Base-by-base conservation (phyloP, 176 grass and related monocot species). In the Bothriochloa decipiens region DNA sequence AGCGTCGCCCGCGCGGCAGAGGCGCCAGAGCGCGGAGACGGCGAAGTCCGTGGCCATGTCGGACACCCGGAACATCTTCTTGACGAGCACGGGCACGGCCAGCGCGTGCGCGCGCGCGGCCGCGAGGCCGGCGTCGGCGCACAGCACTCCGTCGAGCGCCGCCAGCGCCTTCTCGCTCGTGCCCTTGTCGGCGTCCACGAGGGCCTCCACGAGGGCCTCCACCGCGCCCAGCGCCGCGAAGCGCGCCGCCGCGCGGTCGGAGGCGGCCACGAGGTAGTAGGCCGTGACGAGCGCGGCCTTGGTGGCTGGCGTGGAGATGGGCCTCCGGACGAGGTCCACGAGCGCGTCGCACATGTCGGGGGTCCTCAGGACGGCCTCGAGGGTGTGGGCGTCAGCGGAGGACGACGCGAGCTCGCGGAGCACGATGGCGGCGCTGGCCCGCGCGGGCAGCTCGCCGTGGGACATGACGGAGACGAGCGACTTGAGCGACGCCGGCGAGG, bases 21-120 rank as follows among this genome's bases (percentile, higher is more conserved):
- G 88, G 78, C 91, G 93, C 95, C 92, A 97, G 43, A 97, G 92
- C 23, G 92, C 90, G 14, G 95, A 94, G 9, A 97, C 95, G 5
- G 95, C 92, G 88, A 97, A 97, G 53, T 97, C 92, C 4, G 95
- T 97, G 25, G 90, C 95, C 90, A 92, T 92, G 77, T 97, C 95
- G 18, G 95, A 97, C 29, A 94, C 84, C 3, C 92, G 88, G 57
- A 97, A 85, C 90, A 97, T 92, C 88, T 97, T 97, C 88, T 97
- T 97, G 64, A 97, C 95, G 7, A 97, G 84, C 36, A 97, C 90
- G 0, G 95, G 95, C 64, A 97, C 92, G 36, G 53, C 46, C 4
- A 94, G 79, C 20, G 92, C 90, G 78, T 97, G 92, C 8, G 71
- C 81, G 25, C 70, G 79, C 26, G 83, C 90, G 23, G 63, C 40